Evolutionary conservation across 371 early-diverging fungal species (phyloP).

Genomic region (Nematocida sp.): DNA sequence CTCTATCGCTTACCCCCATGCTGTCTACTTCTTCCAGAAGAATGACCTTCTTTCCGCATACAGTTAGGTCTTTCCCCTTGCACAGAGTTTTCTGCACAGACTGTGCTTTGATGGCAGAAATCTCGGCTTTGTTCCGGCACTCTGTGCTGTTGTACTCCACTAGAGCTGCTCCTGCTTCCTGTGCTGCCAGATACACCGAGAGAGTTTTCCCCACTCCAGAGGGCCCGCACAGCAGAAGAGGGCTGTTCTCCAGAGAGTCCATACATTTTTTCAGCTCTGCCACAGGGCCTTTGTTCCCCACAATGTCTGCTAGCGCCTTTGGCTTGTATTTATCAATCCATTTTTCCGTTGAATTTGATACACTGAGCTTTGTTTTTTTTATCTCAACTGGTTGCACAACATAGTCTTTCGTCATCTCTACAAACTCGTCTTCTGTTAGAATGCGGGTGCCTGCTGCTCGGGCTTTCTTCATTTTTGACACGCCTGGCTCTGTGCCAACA

Average conservation of each 20-base stretch:
- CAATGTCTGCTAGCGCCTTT: slow-evolving; percentile 70
- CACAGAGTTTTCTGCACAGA: slow-evolving; percentile 36
- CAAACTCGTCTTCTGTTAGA: slow-evolving; percentile 78
- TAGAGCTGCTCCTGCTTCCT: slow-evolving; percentile 72
- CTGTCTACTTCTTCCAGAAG: slow-evolving; percentile 99
- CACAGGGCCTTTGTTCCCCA: slow-evolving; percentile 78
- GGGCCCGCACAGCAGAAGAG: slow-evolving; percentile 82
- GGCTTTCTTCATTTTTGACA: slow-evolving; percentile 77
- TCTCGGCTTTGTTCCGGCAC: slow-evolving; percentile 74
- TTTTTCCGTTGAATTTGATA: slow-evolving; percentile 24
- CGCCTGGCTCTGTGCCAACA: slow-evolving; percentile 80
- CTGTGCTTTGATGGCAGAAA: slow-evolving; percentile 61
- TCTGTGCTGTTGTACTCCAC: slow-evolving; percentile 98
- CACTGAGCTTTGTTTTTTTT: slow-evolving; percentile 49
- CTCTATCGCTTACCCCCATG: slow-evolving; percentile 88
- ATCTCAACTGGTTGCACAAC: slow-evolving; percentile 40
- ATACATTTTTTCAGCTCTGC: slow-evolving; percentile 72
- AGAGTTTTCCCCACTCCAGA: slow-evolving; percentile 99
- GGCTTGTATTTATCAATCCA: slow-evolving; percentile 97
- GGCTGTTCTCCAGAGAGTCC: slow-evolving; percentile 65
- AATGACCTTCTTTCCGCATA: slow-evolving; percentile 66
- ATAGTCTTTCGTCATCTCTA: slow-evolving; percentile 68
- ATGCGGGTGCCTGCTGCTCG: slow-evolving; percentile 69
- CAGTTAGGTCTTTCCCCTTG: background rate
- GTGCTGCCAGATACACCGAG: slow-evolving; percentile 77